phyloP scores from a whole-genome alignment of 495 filamentous ascomycete genomes.

The Hypoxylon trugodes region DNA sequence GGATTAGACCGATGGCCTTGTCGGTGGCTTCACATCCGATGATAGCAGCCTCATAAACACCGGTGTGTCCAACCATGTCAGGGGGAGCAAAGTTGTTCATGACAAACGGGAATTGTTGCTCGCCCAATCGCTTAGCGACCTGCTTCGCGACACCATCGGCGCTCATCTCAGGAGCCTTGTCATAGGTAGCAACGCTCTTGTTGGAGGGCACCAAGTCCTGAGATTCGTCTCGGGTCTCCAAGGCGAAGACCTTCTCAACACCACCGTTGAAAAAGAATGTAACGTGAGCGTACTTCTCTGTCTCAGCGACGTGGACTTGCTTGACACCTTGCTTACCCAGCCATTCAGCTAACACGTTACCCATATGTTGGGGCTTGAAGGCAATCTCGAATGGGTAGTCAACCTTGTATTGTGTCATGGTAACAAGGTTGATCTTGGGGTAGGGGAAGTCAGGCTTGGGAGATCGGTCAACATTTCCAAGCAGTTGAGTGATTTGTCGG shows the following conservation, averaged over 20 bases:
- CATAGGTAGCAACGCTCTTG: slow-evolving; percentile 90
- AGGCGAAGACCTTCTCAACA: slow-evolving; percentile 93
- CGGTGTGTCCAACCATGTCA: slow-evolving; percentile 99
- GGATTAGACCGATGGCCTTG: slow-evolving; percentile 89
- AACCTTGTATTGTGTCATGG: slow-evolving; percentile 99
- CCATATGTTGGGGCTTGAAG: slow-evolving; percentile 94
- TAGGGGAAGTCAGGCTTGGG: slow-evolving; percentile 92
- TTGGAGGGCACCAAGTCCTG: slow-evolving; percentile 69
- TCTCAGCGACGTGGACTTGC: slow-evolving; percentile 97
- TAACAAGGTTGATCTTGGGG: slow-evolving; percentile 90
- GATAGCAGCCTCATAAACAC: slow-evolving; percentile 96
- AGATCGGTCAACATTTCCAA: slow-evolving; percentile 90
- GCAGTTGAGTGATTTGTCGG: slow-evolving; percentile 92
- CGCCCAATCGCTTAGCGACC: slow-evolving; percentile 80
- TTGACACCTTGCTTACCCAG: slow-evolving; percentile 84
- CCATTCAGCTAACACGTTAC: slow-evolving; percentile 95
- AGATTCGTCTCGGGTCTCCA: slow-evolving; percentile 76
- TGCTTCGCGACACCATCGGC: slow-evolving; percentile 86
- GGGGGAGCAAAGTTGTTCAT: slow-evolving; percentile 99
- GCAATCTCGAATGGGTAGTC: slow-evolving; percentile 94
- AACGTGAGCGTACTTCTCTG: slow-evolving; percentile 99
- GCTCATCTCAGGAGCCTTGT: slow-evolving; percentile 96
- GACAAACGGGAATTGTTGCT: slow-evolving; percentile 87
- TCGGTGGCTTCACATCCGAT: slow-evolving; percentile 85
- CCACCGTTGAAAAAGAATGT: slow-evolving; percentile 99